Conservation (phyloP, 768 basidiomycete species). For the Naganishia onofrii region DNA sequence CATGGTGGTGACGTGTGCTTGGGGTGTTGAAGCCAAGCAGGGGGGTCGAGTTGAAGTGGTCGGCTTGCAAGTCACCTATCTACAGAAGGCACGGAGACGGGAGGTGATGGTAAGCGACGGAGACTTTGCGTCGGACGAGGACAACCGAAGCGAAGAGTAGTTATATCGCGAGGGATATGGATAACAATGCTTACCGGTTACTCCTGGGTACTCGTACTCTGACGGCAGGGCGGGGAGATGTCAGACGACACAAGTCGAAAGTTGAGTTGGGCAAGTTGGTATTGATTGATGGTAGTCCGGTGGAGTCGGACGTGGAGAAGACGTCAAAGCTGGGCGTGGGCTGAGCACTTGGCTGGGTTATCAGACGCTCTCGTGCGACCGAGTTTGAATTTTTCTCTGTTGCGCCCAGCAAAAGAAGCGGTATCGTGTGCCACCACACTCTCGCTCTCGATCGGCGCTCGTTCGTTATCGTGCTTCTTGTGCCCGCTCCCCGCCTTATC, state of each 20-base stretch:
- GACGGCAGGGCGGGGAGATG: not conserved
- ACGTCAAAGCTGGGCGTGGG: no score
- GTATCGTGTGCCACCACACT: constrained; percentile 14
- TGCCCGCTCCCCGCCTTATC: no score
- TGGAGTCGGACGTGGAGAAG: constrained; percentile 23
- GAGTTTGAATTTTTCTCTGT: constrained; percentile 2
- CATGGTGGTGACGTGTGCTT: not conserved
- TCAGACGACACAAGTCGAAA: constrained; percentile 2
- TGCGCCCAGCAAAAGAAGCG: not conserved
- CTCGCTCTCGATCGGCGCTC: not conserved
- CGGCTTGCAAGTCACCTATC: not conserved
- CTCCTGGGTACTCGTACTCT: not conserved
- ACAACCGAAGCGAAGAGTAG: not conserved
- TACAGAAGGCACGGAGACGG: not conserved
- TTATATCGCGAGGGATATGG: not conserved
- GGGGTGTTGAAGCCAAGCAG: constrained; percentile 2
- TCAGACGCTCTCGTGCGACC: not conserved
- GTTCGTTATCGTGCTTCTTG: no score
- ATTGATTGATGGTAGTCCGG: not conserved
- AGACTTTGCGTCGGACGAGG: not conserved
- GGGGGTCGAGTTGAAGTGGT: not conserved
- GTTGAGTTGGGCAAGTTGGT: no score
- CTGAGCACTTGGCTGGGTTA: constrained; percentile 8
- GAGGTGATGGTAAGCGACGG: no score
- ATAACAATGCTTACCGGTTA: not conserved